A percentile compares a stretch with the other conserved stretches of the same genome.
Conservation (phyloP, 805 yeast species). For the Yarrowia sp. region DNA sequence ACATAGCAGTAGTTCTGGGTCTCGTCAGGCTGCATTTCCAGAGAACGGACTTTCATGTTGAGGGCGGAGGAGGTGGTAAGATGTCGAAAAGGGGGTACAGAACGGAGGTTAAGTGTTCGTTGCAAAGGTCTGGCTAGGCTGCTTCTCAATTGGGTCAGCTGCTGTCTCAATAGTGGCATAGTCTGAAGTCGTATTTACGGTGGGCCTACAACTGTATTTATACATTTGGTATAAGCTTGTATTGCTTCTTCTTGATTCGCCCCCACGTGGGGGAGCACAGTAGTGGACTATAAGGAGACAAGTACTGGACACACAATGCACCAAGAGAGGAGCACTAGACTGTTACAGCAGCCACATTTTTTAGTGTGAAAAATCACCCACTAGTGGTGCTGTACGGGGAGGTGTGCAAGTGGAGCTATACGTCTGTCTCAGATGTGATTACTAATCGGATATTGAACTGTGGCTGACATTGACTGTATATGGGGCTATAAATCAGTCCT, state of each 20-base stretch:
- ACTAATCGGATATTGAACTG: too few relatives aligned
- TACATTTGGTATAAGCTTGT: background rate
- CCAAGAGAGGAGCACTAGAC: too few relatives aligned
- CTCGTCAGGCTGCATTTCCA: constrained; percentile 92
- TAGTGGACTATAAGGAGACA: too few relatives aligned
- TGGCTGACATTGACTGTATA: too few relatives aligned
- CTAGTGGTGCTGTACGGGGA: too few relatives aligned
- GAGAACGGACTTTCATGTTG: constrained; percentile 73
- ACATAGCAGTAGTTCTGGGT: constrained; percentile 91
- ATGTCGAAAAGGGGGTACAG: background rate
- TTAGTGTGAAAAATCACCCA: too few relatives aligned
- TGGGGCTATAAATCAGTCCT: too few relatives aligned
- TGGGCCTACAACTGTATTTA: background rate
- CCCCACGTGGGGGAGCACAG: constrained; percentile 9
- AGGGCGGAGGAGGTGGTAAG: background rate
- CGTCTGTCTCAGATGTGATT: too few relatives aligned
- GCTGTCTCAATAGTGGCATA: constrained; percentile 1
- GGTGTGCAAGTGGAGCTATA: too few relatives aligned
- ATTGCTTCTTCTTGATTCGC: constrained; percentile 18
- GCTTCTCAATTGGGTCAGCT: background rate
- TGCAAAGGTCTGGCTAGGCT: background rate
- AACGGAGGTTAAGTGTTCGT: too few relatives aligned
- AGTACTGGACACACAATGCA: too few relatives aligned
- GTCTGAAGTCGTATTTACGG: background rate
- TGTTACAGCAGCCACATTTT: too few relatives aligned